Base-by-base conservation (phyloP, 225 moss, liverwort and hornwort species). In the Climacium dendroides region DNA sequence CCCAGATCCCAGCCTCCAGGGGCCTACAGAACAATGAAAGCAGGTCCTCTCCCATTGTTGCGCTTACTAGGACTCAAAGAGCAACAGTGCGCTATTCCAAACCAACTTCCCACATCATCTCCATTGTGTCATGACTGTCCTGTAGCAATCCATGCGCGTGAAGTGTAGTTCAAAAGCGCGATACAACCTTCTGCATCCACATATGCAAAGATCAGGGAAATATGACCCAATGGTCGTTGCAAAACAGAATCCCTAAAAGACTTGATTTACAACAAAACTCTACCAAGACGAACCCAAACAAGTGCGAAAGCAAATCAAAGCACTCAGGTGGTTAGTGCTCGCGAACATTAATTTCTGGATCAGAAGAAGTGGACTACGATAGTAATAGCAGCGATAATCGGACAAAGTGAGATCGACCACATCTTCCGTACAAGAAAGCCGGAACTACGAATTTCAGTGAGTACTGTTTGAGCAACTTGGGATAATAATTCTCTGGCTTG, bases 1-100 rank as follows among this genome's bases (percentile, higher is more conserved):
- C 91, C 94, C 93, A 95, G 45, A 90, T 76, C 67, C 94, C 93
- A 80, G 84, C 81, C 71, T 92, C 92, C 69, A 87, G 86, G 77
- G 92, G 94, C 87, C 92, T 87, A 83, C 94, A 95, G 73, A 89
- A 95, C 50, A 73, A 87, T 52, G 88, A 80, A 79, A 93, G 80
- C 80, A 93, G 71, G 65, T 86, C 87, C n/a, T 78, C 92, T 52
- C 23, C 90, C 93, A 93, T 93, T 29, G 67, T 84, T 85, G 55
- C 54, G 74, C 70, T 80, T 76, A 26, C 37, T 45, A 39, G 63
- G 28, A 87, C 50, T 88, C 81, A 82, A 63, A 88, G 59, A 47
- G 82, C 59, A 82, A 47, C 77, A 81, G 41, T 43, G 34, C 23
- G 29, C 62, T 50, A 65, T 20, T 87, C 76, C 53, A 45, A 45